Base-by-base conservation (phyloP, 2,329 filamentous ascomycete species). In the Colletotrichum ledebouriae region DNA sequence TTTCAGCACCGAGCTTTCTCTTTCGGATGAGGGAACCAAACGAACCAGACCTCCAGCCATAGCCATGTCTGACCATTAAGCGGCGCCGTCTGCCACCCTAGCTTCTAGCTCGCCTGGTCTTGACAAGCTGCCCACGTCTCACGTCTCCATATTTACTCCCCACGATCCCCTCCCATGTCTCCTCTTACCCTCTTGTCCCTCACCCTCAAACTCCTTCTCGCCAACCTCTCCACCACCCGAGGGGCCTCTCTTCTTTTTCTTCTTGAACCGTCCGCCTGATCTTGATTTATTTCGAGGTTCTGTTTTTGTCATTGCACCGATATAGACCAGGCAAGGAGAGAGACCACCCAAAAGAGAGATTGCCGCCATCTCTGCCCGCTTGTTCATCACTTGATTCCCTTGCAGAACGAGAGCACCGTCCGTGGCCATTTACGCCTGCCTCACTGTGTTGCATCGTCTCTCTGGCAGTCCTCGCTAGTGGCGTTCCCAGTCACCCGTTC, bases 401-500 rank as follows among this genome's bases (percentile, higher is more conserved):
- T 37, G 33, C 37, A 47, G 52, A 55, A 12, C 17, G 52, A 25
- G n/a, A 55, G 52, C 22, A 33, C 22, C 22, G 41, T 61, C 44
- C 17, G 6, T 44, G 5, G 17, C n/a, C 53, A 33, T 39, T 52
- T 46, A 41, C 60, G 50, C 57, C 58, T 63, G 67, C 67, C 67
- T 69, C 58, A 69, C 58, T 52, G 50, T 67, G 63, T 67, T 68
- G 67, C 52, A 69, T 68, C 50, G 20, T 67, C 63, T 69, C 67
- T 69, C 67, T 67, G 37, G 44, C 63, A 52, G 17, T 68, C 13
- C 17, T 53, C 37, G 63, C 63, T 46, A 42, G 42, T 62, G 63
- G 50, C 67, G 53, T 47, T 50, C 49, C 59, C 39, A 5, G 44
- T 53, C 50, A 50, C 41, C 56, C 25, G 47, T 59, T 37, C 34